These are phyloP conservation scores for Lasiosphaeriaceae sp. DNA, from an alignment of 495 filamentous ascomycete genomes.

Conservation along the genomic window DNA sequence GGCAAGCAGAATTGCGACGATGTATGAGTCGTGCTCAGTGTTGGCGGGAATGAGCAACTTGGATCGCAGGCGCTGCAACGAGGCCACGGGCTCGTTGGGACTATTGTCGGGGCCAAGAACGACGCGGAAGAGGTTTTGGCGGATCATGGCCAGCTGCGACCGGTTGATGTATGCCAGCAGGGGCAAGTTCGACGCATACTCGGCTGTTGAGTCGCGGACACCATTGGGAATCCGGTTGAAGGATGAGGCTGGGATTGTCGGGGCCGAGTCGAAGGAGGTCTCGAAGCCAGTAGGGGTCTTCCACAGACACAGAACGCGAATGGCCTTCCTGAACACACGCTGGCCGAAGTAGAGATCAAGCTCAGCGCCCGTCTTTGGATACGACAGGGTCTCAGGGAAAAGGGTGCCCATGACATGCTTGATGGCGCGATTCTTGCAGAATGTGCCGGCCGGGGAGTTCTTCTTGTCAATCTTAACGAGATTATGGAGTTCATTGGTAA, in stretches of 20 bases:
- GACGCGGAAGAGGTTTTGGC: slow-evolving; percentile 32
- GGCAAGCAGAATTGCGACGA: slow-evolving; percentile 38
- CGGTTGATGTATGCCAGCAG: slow-evolving; percentile 42
- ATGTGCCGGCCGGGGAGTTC: neutral
- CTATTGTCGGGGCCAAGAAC: slow-evolving; percentile 21
- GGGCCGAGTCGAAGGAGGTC: slow-evolving; percentile 34
- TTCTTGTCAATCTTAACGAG: slow-evolving; percentile 26
- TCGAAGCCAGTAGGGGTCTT: slow-evolving; percentile 16
- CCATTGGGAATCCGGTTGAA: slow-evolving; percentile 10
- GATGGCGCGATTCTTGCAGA: slow-evolving; percentile 29
- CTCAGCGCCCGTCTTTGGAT: slow-evolving; percentile 21
- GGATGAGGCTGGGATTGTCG: slow-evolving; percentile 25
- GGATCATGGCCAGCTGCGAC: slow-evolving; percentile 27
- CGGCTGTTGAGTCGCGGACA: slow-evolving; percentile 6
- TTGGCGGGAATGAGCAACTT: slow-evolving; percentile 36
- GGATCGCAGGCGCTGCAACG: slow-evolving; percentile 34
- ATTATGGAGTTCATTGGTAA: slow-evolving; percentile 29
- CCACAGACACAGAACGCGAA: slow-evolving; percentile 36
- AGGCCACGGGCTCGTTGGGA: slow-evolving; percentile 30
- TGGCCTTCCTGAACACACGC: slow-evolving; percentile 23
- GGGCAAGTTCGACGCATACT: slow-evolving; percentile 23
- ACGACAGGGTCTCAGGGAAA: slow-evolving; percentile 30
- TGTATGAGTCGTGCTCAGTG: slow-evolving; percentile 39
- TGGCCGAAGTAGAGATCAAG: slow-evolving; percentile 37
- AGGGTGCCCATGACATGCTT: slow-evolving; percentile 29